A percentile compares a stretch with the other conserved stretches of the same genome.
These are phyloP conservation scores for Ganoderma sinense DNA, from an alignment of 1,284 basidiomycete species.

Conservation along the genomic window DNA sequence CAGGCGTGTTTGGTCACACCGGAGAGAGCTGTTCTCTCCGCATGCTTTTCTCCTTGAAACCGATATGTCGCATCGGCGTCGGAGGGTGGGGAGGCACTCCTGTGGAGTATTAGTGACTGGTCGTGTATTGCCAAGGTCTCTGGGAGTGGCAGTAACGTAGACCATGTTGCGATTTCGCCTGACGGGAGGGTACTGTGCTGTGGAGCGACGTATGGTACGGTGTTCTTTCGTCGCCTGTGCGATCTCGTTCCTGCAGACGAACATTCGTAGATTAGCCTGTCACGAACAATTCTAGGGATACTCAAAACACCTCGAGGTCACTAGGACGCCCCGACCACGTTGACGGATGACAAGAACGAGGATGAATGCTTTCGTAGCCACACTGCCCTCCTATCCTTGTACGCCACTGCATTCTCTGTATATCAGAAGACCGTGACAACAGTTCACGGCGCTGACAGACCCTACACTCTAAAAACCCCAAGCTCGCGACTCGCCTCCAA, in stretches of 20 bases:
- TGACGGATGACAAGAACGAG: too few species aligned
- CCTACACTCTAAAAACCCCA: too few species aligned
- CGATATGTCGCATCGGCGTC: background rate
- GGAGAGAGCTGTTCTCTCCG: background rate
- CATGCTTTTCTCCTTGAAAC: background rate
- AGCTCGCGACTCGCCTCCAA: too few species aligned
- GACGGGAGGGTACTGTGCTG: background rate
- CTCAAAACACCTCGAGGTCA: too few species aligned
- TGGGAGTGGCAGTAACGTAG: background rate
- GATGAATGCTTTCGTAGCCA: too few species aligned
- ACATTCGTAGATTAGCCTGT: background rate
- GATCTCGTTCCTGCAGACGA: background rate
- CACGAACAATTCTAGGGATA: too few species aligned
- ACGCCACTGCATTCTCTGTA: too few species aligned
- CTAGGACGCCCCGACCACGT: too few species aligned
- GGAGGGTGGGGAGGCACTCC: background rate
- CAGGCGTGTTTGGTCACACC: background rate
- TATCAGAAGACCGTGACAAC: too few species aligned
- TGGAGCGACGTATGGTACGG: background rate
- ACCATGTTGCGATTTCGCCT: background rate
- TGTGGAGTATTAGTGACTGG: background rate
- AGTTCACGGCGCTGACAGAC: too few species aligned
- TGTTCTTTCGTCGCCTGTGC: background rate
- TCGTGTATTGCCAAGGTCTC: background rate
- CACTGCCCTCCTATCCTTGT: too few species aligned